Percentiles rank a stretch among this genome's conserved stretches.
These are phyloP conservation scores for Colletotrichum sidae DNA, from an alignment of 2,329 filamentous ascomycete species.

Conservation along the genomic window DNA sequence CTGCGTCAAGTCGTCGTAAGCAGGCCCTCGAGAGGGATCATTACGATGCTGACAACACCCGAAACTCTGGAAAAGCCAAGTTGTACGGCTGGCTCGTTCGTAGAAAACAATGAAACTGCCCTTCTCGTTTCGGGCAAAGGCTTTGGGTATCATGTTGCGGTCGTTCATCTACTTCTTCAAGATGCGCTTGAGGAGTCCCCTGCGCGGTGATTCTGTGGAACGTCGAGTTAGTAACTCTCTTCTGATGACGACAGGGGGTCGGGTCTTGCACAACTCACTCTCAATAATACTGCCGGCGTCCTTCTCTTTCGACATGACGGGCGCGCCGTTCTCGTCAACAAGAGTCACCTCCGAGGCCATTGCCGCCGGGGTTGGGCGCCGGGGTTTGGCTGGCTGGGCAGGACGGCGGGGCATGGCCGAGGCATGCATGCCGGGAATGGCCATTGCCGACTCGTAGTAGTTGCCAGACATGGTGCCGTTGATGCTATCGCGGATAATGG, in stretches of 20 bases:
- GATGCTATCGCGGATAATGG: constrained; percentile 24
- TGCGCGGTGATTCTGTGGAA: constrained; percentile 19
- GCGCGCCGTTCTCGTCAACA: constrained; percentile 29
- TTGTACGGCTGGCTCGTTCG: too few relatives aligned
- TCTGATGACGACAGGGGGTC: background rate
- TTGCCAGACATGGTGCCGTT: constrained; percentile 22
- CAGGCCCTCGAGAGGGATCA: too few relatives aligned
- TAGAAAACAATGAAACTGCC: too few relatives aligned
- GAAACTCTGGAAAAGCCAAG: too few relatives aligned
- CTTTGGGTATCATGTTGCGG: constrained; percentile 4
- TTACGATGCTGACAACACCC: too few relatives aligned
- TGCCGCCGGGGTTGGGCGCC: constrained; percentile 8
- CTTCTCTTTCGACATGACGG: constrained; percentile 31
- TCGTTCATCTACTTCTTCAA: constrained; percentile 27
- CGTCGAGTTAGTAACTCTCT: background rate
- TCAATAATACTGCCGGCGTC: constrained; percentile 10
- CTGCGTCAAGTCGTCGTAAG: too few relatives aligned
- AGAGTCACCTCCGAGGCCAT: constrained; percentile 35
- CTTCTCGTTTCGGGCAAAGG: background rate
- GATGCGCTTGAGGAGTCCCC: constrained; percentile 31
- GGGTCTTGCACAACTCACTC: constrained; percentile 3
- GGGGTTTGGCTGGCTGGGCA: constrained; percentile 14
- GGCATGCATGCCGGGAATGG: constrained; percentile 30
- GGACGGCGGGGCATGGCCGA: constrained; percentile 33
- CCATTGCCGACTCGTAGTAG: constrained; percentile 35